Base-by-base conservation (phyloP, 2,329 filamentous ascomycete species). In the Byssothecium circinans region DNA sequence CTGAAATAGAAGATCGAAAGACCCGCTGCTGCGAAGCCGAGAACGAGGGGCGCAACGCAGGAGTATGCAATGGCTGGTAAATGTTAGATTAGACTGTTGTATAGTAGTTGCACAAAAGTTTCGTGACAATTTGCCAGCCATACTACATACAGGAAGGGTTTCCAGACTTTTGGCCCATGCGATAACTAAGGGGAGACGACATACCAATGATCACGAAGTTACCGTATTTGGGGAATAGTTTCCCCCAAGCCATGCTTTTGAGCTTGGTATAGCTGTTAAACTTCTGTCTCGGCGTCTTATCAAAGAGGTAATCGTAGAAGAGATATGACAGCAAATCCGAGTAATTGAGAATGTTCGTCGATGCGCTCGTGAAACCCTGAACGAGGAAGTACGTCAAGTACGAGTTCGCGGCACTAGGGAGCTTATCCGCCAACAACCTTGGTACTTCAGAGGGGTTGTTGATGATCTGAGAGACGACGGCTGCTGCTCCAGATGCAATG, bases 321-420 rank as follows among this genome's bases (percentile, higher is more conserved):
- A 84, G 83, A 65, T 87, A 88, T 23, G 95, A 71, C 38, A 91
- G 71, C 41, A 97, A 79, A 14, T 90, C 89, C 17, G 73, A 76
- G 38, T 88, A 80, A 58, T 95, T 89, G 2, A 95, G 78, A 4
- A 97, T 72, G 1, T 88, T 81, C 38, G 85, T 82, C 0, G 89
- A 81, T 3, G 90, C 87, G 52, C 92, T 84, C 1, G 86, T 86
- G 48, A 97, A 72, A 27, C 92, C 95, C 71, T 97, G 94, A 2
- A 99, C 82, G 25, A 97, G 83, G 57, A 99, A 95, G 74, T 97
- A 99, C 0, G 87, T 89, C 17, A 97, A 86, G 71, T 96, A 99
- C 67, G 97, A 95, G 73, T 95, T 97, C 51, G 91, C 91, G 0
- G 90, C 85, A 46, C 82, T 85, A 15, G 94, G 94, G 5, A 99